Evolutionary conservation across 23 red algal genomes (phyloP).

Genomic region (Gracilariopsis chorda): DNA sequence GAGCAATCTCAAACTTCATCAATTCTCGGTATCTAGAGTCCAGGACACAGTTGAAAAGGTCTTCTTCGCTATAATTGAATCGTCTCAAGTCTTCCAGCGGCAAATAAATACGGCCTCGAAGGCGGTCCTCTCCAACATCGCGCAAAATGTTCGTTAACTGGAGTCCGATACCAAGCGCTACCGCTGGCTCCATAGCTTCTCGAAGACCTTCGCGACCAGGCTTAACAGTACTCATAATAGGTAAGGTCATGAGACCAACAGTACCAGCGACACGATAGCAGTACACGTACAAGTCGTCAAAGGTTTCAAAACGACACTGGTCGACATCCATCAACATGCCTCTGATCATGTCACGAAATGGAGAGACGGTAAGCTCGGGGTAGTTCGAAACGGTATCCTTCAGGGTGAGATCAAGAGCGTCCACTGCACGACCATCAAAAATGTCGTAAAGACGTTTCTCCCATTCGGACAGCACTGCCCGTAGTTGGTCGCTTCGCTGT

Average conservation of each 20-base stretch:
- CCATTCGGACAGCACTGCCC: slow-evolving; percentile 77
- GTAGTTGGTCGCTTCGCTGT: slow-evolving; percentile 51
- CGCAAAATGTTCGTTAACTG: slow-evolving; percentile 97
- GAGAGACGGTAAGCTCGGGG: slow-evolving; percentile 59
- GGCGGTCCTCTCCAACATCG: slow-evolving; percentile 93
- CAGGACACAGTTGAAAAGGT: slow-evolving; percentile 81
- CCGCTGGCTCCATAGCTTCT: slow-evolving; percentile 73
- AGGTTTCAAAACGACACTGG: slow-evolving; percentile 78
- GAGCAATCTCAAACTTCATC: slow-evolving; percentile 95
- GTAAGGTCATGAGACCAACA: slow-evolving; percentile 95
- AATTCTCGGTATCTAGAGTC: slow-evolving; percentile 81
- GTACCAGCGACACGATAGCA: slow-evolving; percentile 99
- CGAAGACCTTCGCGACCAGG: slow-evolving; percentile 37
- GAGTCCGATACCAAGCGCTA: slow-evolving; percentile 85
- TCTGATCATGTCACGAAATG: slow-evolving; percentile 94
- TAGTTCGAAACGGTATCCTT: slow-evolving; percentile 58
- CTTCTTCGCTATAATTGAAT: slow-evolving; percentile 85
- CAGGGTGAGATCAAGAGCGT: slow-evolving; percentile 85
- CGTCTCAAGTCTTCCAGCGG: slow-evolving; percentile 85
- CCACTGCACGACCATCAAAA: slow-evolving; percentile 67
- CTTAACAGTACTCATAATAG: slow-evolving; percentile 78
- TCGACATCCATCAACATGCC: slow-evolving; percentile 99
- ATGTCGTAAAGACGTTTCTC: slow-evolving; percentile 48
- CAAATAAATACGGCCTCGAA: slow-evolving; percentile 94
- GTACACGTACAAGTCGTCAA: slow-evolving; percentile 93